Percentiles rank a stretch among this genome's conserved stretches.
Conservation (phyloP, 139 green algal genomes). For the Tetraselmis striata region DNA sequence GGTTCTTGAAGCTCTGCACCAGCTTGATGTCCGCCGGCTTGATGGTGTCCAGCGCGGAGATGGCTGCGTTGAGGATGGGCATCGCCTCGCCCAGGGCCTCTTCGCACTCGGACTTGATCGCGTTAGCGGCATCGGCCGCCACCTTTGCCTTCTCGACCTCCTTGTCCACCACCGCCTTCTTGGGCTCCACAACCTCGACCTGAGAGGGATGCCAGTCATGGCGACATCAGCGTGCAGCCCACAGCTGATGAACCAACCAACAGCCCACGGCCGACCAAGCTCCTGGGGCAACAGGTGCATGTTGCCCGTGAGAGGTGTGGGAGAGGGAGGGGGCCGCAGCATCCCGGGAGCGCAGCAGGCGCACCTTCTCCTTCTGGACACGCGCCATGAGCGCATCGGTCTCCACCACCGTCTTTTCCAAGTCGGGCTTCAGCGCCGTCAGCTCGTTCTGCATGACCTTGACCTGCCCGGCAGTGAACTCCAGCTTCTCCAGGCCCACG, state of each 20-base stretch:
- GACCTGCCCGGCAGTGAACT: conserved; percentile 36
- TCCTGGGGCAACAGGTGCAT: no score
- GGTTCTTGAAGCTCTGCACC: conserved; percentile 50
- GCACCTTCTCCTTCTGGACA: conserved; percentile 21
- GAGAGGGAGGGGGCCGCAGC: background rate
- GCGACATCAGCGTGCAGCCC: no score
- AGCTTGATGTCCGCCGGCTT: conserved; percentile 59
- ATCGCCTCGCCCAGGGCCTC: conserved; percentile 36
- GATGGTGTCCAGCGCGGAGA: conserved; percentile 62
- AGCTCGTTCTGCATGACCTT: conserved; percentile 42
- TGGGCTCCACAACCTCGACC: conserved; percentile 69
- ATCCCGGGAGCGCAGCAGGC: background rate
- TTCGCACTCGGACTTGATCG: conserved; percentile 48
- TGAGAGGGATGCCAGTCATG: no score
- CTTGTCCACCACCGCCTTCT: conserved; percentile 49
- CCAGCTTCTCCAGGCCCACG: conserved; percentile 56
- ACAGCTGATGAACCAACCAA: no score
- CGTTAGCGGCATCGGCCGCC: conserved; percentile 31
- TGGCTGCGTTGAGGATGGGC: conserved; percentile 31
- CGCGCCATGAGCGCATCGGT: conserved; percentile 49
- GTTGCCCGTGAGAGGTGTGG: no score
- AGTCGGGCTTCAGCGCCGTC: conserved; percentile 34
- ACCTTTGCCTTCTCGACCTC: conserved; percentile 43
- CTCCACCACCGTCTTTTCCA: conserved; percentile 46
- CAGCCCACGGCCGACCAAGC: no score